A percentile compares a stretch with the other conserved stretches of the same genome.
Conservation (phyloP, 257 asterid genomes). For the Solanum paucissectum region DNA sequence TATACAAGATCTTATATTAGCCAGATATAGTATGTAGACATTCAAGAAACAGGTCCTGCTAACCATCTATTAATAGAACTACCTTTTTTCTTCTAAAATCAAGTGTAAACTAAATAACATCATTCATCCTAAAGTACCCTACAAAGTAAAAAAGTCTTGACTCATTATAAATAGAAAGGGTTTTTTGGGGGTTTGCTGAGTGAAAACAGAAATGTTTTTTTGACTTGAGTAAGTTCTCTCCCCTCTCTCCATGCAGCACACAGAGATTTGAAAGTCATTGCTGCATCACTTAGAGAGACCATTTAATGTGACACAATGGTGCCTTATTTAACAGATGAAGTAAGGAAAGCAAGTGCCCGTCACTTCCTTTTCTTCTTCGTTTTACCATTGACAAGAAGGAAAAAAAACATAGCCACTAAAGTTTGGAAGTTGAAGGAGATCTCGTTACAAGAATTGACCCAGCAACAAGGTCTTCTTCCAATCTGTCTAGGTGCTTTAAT, state of each 20-base stretch:
- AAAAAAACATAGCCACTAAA: background rate
- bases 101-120: background rate
- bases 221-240: background rate
- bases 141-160: background rate
- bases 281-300: background rate
- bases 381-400: background rate
- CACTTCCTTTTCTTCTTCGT: background rate
- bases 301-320: background rate
- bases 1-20: background rate
- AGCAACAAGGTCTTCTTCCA: background rate
- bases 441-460: background rate
- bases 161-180: background rate
- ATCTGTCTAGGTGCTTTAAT: background rate
- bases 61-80: background rate
- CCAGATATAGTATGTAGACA: background rate
- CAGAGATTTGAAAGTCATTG: background rate
- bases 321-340: background rate
- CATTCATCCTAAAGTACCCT: background rate
- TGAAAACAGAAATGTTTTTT: background rate
- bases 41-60: background rate
- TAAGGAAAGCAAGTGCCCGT: background rate
- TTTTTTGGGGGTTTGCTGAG: background rate
- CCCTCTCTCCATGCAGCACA: background rate
- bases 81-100: background rate
- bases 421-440: background rate